phyloP scores from a whole-genome alignment of 805 yeast genomes.

The Candida tammaniensis region DNA sequence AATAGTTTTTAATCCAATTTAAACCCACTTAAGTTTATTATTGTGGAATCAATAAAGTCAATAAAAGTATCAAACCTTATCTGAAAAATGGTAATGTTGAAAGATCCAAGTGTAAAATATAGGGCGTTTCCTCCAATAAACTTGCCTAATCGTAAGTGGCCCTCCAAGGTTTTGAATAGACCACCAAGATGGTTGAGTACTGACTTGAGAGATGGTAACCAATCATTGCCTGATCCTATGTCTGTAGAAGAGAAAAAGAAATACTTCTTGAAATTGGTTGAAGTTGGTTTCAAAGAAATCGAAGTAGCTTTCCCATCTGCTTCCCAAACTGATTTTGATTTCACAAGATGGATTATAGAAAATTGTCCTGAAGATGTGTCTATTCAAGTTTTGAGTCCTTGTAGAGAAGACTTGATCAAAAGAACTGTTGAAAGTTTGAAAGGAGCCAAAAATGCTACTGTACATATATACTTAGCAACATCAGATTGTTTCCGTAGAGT shows the following conservation, averaged over 20 bases:
- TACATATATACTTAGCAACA: conserved; percentile 74
- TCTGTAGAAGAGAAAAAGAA: conserved; percentile 69
- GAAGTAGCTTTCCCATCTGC: conserved; percentile 83
- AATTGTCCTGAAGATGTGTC: conserved; percentile 73
- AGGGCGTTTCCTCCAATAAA: conserved; percentile 52
- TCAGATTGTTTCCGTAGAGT: conserved; percentile 73
- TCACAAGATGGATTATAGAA: conserved; percentile 76
- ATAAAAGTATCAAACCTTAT: not conserved
- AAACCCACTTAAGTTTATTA: too few species aligned
- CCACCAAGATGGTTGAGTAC: conserved; percentile 83
- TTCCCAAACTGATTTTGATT: conserved; percentile 79
- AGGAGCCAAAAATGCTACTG: conserved; percentile 71
- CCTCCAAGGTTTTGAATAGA: conserved; percentile 58
- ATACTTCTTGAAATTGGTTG: conserved; percentile 68
- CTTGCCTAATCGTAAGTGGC: conserved; percentile 70
- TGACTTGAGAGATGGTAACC: conserved; percentile 80
- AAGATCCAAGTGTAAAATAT: conserved; percentile 67
- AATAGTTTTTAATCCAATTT: too few species aligned
- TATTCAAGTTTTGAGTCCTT: conserved; percentile 72
- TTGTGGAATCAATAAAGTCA: too few species aligned
- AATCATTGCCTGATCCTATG: conserved; percentile 82
- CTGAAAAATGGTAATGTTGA: conserved; percentile 46
- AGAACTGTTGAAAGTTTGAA: conserved; percentile 71
- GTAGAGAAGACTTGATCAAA: conserved; percentile 70
- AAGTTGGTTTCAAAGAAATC: conserved; percentile 76